Conservation (phyloP, 1,284 basidiomycete species). For the Moniliophthora roreri region DNA sequence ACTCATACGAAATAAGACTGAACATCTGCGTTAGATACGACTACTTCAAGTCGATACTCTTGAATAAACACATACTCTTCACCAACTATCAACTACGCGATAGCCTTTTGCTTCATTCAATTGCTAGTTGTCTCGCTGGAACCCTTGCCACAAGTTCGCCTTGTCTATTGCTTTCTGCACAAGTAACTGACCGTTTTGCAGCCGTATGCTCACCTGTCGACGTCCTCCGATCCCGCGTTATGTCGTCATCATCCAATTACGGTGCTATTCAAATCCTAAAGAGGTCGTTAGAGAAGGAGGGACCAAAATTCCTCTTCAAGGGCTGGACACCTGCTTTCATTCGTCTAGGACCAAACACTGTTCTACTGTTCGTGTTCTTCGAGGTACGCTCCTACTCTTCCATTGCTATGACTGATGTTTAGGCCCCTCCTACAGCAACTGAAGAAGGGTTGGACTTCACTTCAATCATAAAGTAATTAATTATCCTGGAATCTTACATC, state of each 20-base stretch:
- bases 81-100: conserved; percentile 73
- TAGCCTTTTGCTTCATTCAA: conserved; percentile 61
- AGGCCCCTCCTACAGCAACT: conserved; percentile 54
- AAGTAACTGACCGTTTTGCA: conserved; percentile 25
- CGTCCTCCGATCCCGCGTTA: conserved; percentile 78
- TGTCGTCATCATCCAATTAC: conserved; percentile 61
- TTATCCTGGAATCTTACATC: no score
- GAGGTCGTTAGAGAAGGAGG: conserved; percentile 69
- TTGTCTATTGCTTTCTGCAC: conserved; percentile 9
- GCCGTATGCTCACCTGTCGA: conserved; percentile 89
- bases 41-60: conserved; percentile 74
- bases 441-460: conserved; percentile 51
- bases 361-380: conserved; percentile 84
- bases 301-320: conserved; percentile 83
- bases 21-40: conserved; percentile 65
- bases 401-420: background rate
- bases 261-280: conserved; percentile 51
- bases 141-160: conserved; percentile 83
- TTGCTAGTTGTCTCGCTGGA: conserved; percentile 70
- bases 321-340: conserved; percentile 88
- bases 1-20: conserved; percentile 4
- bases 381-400: conserved; percentile 48
- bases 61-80: conserved; percentile 53
- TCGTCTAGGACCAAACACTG: conserved; percentile 80
- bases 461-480: conserved; percentile 10